Base-by-base conservation (phyloP, 495 filamentous ascomycete species). In the Parachaetomium inaequale region DNA sequence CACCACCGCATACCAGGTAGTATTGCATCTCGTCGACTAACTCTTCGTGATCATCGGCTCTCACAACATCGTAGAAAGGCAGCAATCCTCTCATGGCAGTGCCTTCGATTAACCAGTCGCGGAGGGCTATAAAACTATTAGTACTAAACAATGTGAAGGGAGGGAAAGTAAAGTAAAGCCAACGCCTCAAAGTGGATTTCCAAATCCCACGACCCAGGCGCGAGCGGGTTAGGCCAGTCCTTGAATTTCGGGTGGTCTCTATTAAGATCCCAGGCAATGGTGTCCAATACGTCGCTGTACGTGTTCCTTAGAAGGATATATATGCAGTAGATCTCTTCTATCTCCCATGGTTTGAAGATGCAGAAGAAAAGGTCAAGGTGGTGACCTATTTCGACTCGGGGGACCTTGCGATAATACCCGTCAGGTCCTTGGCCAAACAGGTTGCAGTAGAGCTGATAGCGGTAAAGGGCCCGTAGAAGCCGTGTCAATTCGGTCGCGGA, bases 361-460 rank as follows among this genome's bases (percentile, higher is more conserved):
- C 19, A 11, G 0, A 66, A 40, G 50, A 57, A 53, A 1, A 57
- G 8, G 7, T 7, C 8, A 1, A 67, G 55, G n/a, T 46, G 43
- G n/a, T n/a, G n/a, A n/a, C n/a, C 17, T 58, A 31, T 14, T 11
- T 1, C 26, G 11, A 25, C 26, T 17, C n/a, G 10, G 7, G 15
- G 25, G 7, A 17, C 26, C 7, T 17, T 6, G 26, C 23, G 28
- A n/a, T 1, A 28, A n/a, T 3, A 5, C 28, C 36, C 47, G 4
- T 7, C 6, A 21, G 17, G 2, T 8, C 57, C 62, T 6, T 40
- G 10, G 17, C 71, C 71, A 32, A 71, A 72, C 11, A 72, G 55
- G 46, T 74, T 70, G 45, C 65, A 63, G 61, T 62, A 70, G 17
- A 70, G 51, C n/a, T 74, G 62, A 51, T 63, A 67, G 53, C 73